Evolutionary conservation across 208 protist genomes (phyloP).

Genomic region (Wallacemonas sp.): DNA sequence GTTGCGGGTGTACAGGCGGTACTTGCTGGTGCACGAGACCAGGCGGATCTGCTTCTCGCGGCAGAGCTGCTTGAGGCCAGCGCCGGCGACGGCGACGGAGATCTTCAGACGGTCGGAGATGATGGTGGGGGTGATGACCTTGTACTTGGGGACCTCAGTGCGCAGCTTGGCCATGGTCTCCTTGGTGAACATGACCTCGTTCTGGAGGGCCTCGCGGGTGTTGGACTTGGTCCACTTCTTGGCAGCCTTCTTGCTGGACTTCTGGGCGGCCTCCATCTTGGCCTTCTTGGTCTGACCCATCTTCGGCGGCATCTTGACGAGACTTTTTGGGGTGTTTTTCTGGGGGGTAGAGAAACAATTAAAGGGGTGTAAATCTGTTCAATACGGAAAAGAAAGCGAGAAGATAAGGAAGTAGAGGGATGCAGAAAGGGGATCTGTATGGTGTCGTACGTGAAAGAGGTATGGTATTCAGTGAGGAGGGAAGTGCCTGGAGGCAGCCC

Average conservation of each 20-base stretch:
- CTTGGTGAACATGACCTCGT: conserved; percentile 92
- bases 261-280: conserved; percentile 55
- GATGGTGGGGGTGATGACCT: conserved; percentile 90
- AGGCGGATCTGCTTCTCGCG: conserved; percentile 79
- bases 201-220: conserved; percentile 88
- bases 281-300: conserved; percentile 63
- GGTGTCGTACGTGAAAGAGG: too few species aligned
- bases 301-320: conserved; percentile 62
- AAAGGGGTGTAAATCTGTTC: conserved; percentile 9
- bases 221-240: conserved; percentile 95
- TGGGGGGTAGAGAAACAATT: conserved; percentile 18
- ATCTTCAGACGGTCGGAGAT: conserved; percentile 91
- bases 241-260: conserved; percentile 82
- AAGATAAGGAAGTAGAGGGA: not conserved
- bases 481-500: too few species aligned
- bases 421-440: not conserved
- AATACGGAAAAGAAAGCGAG: conserved; percentile 6
- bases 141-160: conserved; percentile 92
- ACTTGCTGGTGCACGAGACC: conserved; percentile 77
- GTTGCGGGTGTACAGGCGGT: conserved; percentile 81
- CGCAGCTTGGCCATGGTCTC: conserved; percentile 82
- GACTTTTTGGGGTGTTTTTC: not conserved
- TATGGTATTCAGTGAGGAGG: too few species aligned
- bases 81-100: conserved; percentile 79
- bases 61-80: conserved; percentile 88